Base-by-base conservation (phyloP, 192 early-diverging fungal species). In the Dimargaris xerosporica region DNA sequence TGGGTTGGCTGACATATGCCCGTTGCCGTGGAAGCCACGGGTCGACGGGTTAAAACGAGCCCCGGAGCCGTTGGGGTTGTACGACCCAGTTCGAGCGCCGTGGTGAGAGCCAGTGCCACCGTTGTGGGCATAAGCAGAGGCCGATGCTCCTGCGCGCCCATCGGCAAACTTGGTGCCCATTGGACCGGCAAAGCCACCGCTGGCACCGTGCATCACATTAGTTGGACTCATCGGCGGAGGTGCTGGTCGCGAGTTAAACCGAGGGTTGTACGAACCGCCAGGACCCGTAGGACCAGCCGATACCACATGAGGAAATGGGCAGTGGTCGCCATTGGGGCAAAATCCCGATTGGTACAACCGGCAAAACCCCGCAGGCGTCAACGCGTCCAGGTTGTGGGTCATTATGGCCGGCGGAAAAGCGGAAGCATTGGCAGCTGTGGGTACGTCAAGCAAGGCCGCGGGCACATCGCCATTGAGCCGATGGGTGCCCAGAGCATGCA, bases 291-390 rank as follows among this genome's bases (percentile, higher is more conserved):
- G 34, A 39, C 34, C 34, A 39, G 34, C 34, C 34, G 34, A 39
- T 7, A 39, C 67, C 3, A 72, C 64, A 59, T 83, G 78, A 10
- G 67, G 44, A 47, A 73, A 83, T 21, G 71, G 70, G 54, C 81
- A 83, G 50, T 72, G 64, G n/a, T 83, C 81, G 44, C 78, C 80
- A 16, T 63, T 53, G 6, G 66, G 53, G 45, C 69, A 70, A 42
- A 34, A 70, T 15, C 69, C 69, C 39, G 66, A 54, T 48, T 69
- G 67, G 30, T 59, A 66, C 21, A 61, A 59, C 0, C 63, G 65
- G 62, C 67, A 69, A 12, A 69, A 29, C 0, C 28, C 65, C 12
- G 17, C 39, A 23, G 30, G 52, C 16, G 47, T 48, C 21, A 48
- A 23, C 16, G 21, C 47, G 12, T 48, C 47, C 47, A 48, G 21